Conservation (phyloP, 495 filamentous ascomycete species). For the Annulohypoxylon stygium region DNA sequence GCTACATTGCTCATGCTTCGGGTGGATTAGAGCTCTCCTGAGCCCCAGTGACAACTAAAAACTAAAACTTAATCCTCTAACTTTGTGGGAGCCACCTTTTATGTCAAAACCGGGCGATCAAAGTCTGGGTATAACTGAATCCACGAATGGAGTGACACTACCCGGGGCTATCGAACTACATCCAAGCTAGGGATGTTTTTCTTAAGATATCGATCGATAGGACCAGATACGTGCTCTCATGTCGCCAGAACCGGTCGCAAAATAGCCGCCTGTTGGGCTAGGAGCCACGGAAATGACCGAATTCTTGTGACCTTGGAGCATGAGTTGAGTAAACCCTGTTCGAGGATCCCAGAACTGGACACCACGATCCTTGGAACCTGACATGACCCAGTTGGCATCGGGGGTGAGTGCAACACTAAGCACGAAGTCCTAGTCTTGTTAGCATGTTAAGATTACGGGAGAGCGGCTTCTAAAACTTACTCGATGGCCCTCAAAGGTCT, state of each 20-base stretch:
- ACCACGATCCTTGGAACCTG: conserved; percentile 89
- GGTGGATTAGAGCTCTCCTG: not conserved
- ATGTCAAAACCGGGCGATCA: not conserved
- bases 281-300: conserved; percentile 92
- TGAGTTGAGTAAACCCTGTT: conserved; percentile 88
- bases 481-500: conserved; percentile 92
- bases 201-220: conserved; percentile 59
- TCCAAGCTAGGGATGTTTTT: not conserved
- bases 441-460: conserved; percentile 35
- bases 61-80: not conserved
- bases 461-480: conserved; percentile 63
- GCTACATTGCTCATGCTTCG: not conserved
- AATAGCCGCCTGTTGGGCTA: conserved; percentile 81
- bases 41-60: conserved; percentile 13
- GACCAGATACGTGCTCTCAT: conserved; percentile 94
- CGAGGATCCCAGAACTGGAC: conserved; percentile 95
- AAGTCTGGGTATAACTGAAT: not conserved
- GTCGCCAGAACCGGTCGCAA: conserved; percentile 90
- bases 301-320: conserved; percentile 95
- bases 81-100: not conserved
- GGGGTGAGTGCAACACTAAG: conserved; percentile 89
- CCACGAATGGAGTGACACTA: not conserved
- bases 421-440: conserved; percentile 80
- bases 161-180: not conserved
- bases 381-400: conserved; percentile 90